Conservation (phyloP, 1,284 basidiomycete species). For the Amylostereum areolatum region DNA sequence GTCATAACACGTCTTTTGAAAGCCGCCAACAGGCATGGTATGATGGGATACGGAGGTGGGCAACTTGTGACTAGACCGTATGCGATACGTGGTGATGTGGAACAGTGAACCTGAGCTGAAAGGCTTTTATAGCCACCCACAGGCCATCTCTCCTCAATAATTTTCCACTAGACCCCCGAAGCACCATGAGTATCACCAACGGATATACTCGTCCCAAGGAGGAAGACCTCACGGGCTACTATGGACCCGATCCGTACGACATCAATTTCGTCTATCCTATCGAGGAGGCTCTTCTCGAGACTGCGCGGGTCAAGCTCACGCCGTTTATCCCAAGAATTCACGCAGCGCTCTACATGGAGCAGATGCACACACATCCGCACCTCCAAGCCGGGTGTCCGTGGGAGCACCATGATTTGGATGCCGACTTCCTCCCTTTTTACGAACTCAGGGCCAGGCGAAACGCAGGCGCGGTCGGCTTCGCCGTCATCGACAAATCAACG, state of each 20-base stretch:
- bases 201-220: not conserved
- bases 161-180: too few species aligned
- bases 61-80: too few species aligned
- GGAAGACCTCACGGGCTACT: not conserved
- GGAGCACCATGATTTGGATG: conserved; percentile 30
- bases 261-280: conserved; percentile 28
- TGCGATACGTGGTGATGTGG: too few species aligned
- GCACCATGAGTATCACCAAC: conserved; percentile 1
- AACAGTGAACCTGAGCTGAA: too few species aligned
- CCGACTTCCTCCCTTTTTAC: conserved; percentile 13
- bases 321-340: conserved; percentile 32
- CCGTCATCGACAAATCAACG: not conserved
- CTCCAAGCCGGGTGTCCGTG: conserved; percentile 11
- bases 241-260: conserved; percentile 18
- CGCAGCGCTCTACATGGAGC: conserved; percentile 21
- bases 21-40: too few species aligned
- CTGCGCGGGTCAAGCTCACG: conserved; percentile 30
- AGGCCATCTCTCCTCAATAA: too few species aligned
- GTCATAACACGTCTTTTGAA: too few species aligned
- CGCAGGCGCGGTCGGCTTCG: not conserved
- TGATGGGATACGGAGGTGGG: too few species aligned
- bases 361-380: conserved; percentile 11
- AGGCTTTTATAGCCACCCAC: too few species aligned
- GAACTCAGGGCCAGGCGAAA: conserved; percentile 7
- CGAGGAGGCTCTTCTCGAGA: conserved; percentile 25